Evolutionary conservation across 2,329 filamentous ascomycete species (phyloP).

Genomic region (Microcera coccophila): DNA sequence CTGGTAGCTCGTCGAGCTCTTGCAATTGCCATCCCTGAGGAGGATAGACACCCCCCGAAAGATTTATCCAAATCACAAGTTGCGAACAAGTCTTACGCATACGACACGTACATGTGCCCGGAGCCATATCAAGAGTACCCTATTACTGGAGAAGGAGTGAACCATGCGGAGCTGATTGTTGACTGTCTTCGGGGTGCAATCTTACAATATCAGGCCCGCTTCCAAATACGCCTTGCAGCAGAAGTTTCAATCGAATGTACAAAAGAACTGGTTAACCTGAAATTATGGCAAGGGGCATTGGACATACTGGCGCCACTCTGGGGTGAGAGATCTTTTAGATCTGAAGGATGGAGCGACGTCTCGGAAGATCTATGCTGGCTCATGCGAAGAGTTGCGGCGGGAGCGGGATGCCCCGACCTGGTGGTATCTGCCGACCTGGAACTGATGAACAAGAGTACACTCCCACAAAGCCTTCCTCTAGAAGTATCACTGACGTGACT

Average conservation of each 20-base stretch:
- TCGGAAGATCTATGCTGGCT: constrained; percentile 59
- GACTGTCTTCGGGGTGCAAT: constrained; percentile 49
- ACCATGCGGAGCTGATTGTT: constrained; percentile 55
- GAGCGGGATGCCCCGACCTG: constrained; percentile 50
- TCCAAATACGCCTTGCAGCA: constrained; percentile 50
- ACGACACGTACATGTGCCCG: constrained; percentile 65
- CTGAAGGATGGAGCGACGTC: constrained; percentile 57
- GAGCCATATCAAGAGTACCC: constrained; percentile 59
- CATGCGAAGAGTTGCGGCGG: constrained; percentile 54
- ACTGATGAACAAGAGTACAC: constrained; percentile 55
- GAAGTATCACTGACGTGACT: constrained; percentile 7
- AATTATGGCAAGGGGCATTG: constrained; percentile 52
- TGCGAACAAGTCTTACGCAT: constrained; percentile 51
- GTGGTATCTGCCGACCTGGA: constrained; percentile 64
- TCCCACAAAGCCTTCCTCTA: no score
- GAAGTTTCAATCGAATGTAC: constrained; percentile 57
- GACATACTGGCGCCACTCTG: constrained; percentile 54
- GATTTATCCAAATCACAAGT: constrained; percentile 43
- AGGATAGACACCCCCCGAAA: constrained; percentile 51
- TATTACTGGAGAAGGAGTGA: constrained; percentile 45
- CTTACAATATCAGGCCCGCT: constrained; percentile 50
- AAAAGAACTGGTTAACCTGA: constrained; percentile 49
- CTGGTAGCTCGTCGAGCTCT: constrained; percentile 49
- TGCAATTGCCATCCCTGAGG: constrained; percentile 56
- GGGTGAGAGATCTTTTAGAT: constrained; percentile 53